These are phyloP conservation scores for Abrus pulchellus DNA, from an alignment of 306 rosid species.

Conservation along the genomic window DNA sequence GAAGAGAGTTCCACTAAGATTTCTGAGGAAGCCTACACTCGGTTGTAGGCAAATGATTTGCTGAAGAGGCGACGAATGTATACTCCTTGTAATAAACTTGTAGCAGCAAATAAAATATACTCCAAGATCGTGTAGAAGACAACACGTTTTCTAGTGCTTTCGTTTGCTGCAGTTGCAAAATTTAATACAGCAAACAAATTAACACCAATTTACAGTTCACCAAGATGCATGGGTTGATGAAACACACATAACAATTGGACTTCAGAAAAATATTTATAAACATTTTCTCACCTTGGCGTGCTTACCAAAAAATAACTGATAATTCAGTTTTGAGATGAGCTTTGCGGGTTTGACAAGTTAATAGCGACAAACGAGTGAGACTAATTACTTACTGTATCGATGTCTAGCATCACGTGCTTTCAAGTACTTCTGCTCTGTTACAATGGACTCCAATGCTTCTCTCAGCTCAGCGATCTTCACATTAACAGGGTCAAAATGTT, in stretches of 20 bases:
- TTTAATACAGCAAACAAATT: background rate
- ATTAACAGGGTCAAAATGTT: slow-evolving; percentile 88
- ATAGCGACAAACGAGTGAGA: background rate
- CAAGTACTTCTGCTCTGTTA: slow-evolving; percentile 86
- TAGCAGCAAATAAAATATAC: slow-evolving; percentile 49
- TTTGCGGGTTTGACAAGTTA: background rate
- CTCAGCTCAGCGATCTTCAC: slow-evolving; percentile 92
- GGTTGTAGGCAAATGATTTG: slow-evolving; percentile 52
- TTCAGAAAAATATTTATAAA: background rate
- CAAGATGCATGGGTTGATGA: background rate
- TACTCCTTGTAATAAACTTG: slow-evolving; percentile 57
- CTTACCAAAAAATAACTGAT: background rate
- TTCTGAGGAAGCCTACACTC: slow-evolving; percentile 37
- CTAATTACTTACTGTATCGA: slow-evolving; percentile 73
- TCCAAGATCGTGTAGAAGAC: slow-evolving; percentile 52
- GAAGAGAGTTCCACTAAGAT: background rate
- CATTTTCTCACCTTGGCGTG: background rate
- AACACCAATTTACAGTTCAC: background rate
- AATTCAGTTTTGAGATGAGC: background rate
- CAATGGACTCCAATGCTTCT: slow-evolving; percentile 84
- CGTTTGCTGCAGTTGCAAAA: slow-evolving; percentile 53
- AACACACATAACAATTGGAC: background rate
- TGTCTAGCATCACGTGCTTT: slow-evolving; percentile 93
- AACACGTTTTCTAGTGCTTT: slow-evolving; percentile 60
- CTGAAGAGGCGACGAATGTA: slow-evolving; percentile 64